Conservation (phyloP, 257 asterid species). For the Salvia hispanica region DNA sequence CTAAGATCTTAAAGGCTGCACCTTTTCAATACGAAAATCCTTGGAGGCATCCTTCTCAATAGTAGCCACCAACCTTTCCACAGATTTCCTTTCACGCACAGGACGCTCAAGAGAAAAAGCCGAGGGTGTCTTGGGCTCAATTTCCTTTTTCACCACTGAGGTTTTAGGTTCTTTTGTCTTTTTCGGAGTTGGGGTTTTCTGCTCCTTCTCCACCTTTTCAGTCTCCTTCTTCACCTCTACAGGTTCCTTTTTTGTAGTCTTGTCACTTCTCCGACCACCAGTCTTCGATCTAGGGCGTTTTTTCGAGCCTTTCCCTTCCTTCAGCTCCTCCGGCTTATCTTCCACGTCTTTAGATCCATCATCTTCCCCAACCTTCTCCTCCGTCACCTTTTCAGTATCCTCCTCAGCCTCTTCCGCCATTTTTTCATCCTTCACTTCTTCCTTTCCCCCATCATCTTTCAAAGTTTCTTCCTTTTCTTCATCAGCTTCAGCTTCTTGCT, state of each 20-base stretch:
- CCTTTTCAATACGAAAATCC: conserved; percentile 83
- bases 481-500: conserved; percentile 28
- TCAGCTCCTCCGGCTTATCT: conserved; percentile 40
- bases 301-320: conserved; percentile 38
- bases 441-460: conserved; percentile 30
- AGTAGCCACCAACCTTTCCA: conserved; percentile 82
- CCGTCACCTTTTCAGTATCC: conserved; percentile 28
- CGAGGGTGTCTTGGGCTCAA: conserved; percentile 69
- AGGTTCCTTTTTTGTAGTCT: conserved; percentile 43
- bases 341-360: conserved; percentile 40
- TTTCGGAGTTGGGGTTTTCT: conserved; percentile 31
- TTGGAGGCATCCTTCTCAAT: conserved; percentile 67
- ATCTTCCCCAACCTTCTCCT: conserved; percentile 38
- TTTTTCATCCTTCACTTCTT: conserved; percentile 33
- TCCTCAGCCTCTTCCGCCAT: conserved; percentile 39
- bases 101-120: conserved; percentile 72
- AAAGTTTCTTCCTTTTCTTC: conserved; percentile 31
- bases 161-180: conserved; percentile 40
- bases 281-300: conserved; percentile 58
- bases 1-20: conserved; percentile 24
- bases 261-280: conserved; percentile 41
- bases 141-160: conserved; percentile 39
- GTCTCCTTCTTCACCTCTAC: conserved; percentile 49
- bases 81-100: conserved; percentile 91
- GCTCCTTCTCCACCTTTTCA: conserved; percentile 1